Evolutionary conservation across 805 yeast species (phyloP), one percentile per base, ranked within the genome.

Genomic region (Yamadazyma akitaensis): DNA sequence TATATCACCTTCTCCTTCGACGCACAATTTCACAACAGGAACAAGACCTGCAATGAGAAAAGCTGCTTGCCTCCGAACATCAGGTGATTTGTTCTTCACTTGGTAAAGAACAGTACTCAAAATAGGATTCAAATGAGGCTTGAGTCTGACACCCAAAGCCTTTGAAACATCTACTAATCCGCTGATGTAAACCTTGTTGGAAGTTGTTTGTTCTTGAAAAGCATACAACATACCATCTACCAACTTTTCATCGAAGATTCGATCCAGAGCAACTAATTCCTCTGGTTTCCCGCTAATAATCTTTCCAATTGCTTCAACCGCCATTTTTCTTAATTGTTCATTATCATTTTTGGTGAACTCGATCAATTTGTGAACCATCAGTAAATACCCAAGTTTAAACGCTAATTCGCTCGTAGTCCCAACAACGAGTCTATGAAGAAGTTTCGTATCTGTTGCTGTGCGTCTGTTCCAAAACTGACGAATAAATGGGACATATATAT

Each of bases 181-280:
- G 40, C 70, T 71, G 37, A 88, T 66, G 18, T 87, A 72, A 1
- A 78, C 67, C 3, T 64, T 60, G 50, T 83, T 84, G n/a, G 77
- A 80, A 2, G 63, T 60, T 0, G 80, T 73, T 60, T 88, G 96
- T 49, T 87, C 86, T 62, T 90, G 96, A 57, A 86, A 88, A 0
- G 96, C 88, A 50, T 75, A 80, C 24, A 91, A 61, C 1, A 89
- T 67, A 1, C 95, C 96, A 64, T 92, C 98, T 12, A 94, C 75
- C 28, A 92, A 67, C 39, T 82, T 67, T 19, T 80, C 74, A 54
- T 85, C 94, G 13, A 79, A 69, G 44, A 83, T 73, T 32, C 79
- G 80, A 43, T 81, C 78, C 37, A 90, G 62, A 32, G 85, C 94
- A 26, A 70, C 57, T 8, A 70, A 51, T 26, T 66, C 59, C 13